These are phyloP conservation scores for Candida sonorensis DNA, from an alignment of 805 yeast species.

Conservation along the genomic window DNA sequence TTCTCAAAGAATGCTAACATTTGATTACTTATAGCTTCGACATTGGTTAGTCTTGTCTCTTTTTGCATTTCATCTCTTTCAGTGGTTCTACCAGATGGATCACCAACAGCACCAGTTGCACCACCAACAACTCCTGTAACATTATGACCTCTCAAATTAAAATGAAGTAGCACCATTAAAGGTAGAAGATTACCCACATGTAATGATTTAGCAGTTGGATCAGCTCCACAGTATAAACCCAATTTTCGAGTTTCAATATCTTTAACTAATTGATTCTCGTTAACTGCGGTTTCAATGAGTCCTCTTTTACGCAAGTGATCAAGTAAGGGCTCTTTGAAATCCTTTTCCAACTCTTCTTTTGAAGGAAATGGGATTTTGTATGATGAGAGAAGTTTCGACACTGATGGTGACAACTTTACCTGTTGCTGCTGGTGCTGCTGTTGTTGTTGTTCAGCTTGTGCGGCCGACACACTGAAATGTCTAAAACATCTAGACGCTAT, in stretches of 20 bases:
- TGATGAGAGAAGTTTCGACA: slow-evolving; percentile 10
- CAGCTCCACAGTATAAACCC: slow-evolving; percentile 88
- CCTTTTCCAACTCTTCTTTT: slow-evolving; percentile 21
- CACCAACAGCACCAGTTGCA: slow-evolving; percentile 95
- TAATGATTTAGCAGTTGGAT: slow-evolving; percentile 85
- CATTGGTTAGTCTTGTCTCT: slow-evolving; percentile 47
- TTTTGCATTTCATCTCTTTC: slow-evolving; percentile 62
- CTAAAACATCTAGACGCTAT: no score
- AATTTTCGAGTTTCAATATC: slow-evolving; percentile 30
- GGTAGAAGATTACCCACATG: slow-evolving; percentile 92
- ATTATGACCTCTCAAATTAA: slow-evolving; percentile 76
- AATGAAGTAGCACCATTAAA: slow-evolving; percentile 75
- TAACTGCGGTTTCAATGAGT: slow-evolving; percentile 35
- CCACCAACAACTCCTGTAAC: slow-evolving; percentile 86
- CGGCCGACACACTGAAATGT: no score
- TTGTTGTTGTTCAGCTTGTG: background rate
- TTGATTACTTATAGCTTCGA: slow-evolving; percentile 53
- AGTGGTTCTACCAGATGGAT: slow-evolving; percentile 85
- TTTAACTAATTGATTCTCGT: slow-evolving; percentile 23
- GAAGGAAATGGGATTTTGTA: slow-evolving; percentile 14
- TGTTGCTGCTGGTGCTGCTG: background rate
- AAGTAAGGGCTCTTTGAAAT: slow-evolving; percentile 32
- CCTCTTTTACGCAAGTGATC: slow-evolving; percentile 39
- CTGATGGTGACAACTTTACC: slow-evolving; percentile 12
- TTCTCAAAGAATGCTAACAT: slow-evolving; percentile 50